Evolutionary conservation across 208 protist genomes (phyloP), one percentile per base, ranked within the genome.

Genomic region (Crithidia acanthocephali): DNA sequence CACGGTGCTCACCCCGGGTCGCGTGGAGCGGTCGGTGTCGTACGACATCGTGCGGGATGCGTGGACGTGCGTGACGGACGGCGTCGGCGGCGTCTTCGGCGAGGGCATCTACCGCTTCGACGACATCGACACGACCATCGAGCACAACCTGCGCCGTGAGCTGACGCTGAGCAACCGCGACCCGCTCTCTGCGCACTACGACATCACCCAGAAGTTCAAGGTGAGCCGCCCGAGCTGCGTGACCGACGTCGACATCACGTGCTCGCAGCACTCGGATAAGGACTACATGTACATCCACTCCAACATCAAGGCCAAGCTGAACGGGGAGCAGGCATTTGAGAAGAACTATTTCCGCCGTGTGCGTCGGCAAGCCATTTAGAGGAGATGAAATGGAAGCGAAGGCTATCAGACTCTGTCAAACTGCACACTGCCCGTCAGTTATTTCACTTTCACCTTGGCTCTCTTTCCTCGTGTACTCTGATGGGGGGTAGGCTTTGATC

Each of bases 21-120:
- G 35, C 52, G 82, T 90, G 28, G 73, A 84, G 32, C 82, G 85
- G 40, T 70, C 67, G 13, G 55, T 91, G 4, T 60, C 57, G 27
- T 91, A 91, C 58, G 78, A 88, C 71, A 74, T 87, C 35, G 64
- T 84, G 23, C 56, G 53, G 1, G 82, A 91, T 66, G 57, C 71
- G 63, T 91, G 85, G 83, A 87, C 72, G 11, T 84, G 82, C 48
- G 67, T 87, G 45, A 87, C 82, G 62, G 65, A 80, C 47, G 74
- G 72, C 48, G 80, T 87, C 5, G 85, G 85, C 47, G 82, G 85
- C 33, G 76, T 91, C n/a, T 91, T 91, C 64, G 82, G 80, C 42
- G 82, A 91, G 42, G 85, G 82, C 52, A 73, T 86, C 48, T 84
- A 83, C 60, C 80, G 79, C 48, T 82, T 91, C 44, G 85, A 91